Conservation (phyloP, 2,329 filamentous ascomycete species). For the Pseudogymnoascus sp. region DNA sequence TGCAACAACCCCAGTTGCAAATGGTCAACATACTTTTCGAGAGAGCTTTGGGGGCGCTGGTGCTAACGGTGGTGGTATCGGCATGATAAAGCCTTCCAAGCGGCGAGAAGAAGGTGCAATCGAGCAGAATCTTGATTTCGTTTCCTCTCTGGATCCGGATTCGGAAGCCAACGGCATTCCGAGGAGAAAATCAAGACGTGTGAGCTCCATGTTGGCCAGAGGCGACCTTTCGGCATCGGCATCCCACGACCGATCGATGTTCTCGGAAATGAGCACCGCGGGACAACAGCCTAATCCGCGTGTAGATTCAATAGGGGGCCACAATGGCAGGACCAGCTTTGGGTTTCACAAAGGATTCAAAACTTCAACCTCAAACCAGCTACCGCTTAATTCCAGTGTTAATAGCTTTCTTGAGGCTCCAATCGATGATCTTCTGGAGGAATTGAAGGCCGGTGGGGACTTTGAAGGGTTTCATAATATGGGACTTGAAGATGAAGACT, state of each 20-base stretch:
- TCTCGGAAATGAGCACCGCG: slow-evolving; percentile 57
- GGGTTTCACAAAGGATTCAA: slow-evolving; percentile 19
- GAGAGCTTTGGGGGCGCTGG: slow-evolving; percentile 62
- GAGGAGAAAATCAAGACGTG: slow-evolving; percentile 61
- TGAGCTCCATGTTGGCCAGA: slow-evolving; percentile 85
- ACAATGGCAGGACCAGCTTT: slow-evolving; percentile 51
- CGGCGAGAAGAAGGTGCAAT: slow-evolving; percentile 17
- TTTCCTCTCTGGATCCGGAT: slow-evolving; percentile 65
- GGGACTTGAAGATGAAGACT: slow-evolving; percentile 64
- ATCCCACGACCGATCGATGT: slow-evolving; percentile 66
- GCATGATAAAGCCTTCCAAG: slow-evolving; percentile 18
- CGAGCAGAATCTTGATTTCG: slow-evolving; percentile 48
- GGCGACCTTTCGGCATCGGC: slow-evolving; percentile 73
- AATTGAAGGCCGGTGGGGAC: slow-evolving; percentile 53
- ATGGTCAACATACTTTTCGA: slow-evolving; percentile 56
- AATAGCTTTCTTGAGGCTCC: slow-evolving; percentile 62
- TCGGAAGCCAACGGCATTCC: slow-evolving; percentile 46
- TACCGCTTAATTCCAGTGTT: slow-evolving; percentile 38
- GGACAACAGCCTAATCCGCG: slow-evolving; percentile 37
- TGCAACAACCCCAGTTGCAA: slow-evolving; percentile 61
- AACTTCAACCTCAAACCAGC: slow-evolving; percentile 27
- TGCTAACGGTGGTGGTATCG: slow-evolving; percentile 7
- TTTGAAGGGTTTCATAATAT: slow-evolving; percentile 65
- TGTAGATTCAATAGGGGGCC: slow-evolving; percentile 54
- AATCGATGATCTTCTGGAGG: slow-evolving; percentile 62